phyloP scores from a whole-genome alignment of 1,284 basidiomycete species.

The Crucibulum parvulum region DNA sequence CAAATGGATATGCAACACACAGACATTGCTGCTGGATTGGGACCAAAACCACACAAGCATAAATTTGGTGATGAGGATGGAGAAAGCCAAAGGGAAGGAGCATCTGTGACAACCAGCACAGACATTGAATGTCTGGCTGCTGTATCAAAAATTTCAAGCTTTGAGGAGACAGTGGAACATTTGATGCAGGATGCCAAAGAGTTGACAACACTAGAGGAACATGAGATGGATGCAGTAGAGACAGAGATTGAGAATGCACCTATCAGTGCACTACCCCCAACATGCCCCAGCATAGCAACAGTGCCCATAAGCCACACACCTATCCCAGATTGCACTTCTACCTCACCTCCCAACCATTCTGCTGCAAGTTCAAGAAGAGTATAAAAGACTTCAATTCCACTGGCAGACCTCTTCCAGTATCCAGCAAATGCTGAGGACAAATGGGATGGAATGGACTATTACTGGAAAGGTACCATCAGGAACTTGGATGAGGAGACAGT shows the following conservation, averaged over 20 bases:
- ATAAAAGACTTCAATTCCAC: not conserved
- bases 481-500: not conserved
- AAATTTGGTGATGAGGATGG: slow-evolving; percentile 2
- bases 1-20: slow-evolving; percentile 3
- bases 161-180: not conserved
- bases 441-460: not conserved
- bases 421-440: not conserved
- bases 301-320: not conserved
- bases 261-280: not conserved
- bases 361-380: too few species aligned
- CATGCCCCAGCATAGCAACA: not conserved
- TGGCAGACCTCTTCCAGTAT: not conserved
- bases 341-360: not conserved
- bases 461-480: not conserved
- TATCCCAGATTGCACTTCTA: not conserved
- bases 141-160: not conserved
- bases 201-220: too few species aligned
- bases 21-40: not conserved
- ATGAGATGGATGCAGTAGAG: not conserved
- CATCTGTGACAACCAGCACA: not conserved
- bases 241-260: not conserved
- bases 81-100: slow-evolving; percentile 5
- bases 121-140: not conserved
- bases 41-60: not conserved
- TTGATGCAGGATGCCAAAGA: not conserved